phyloP scores from a whole-genome alignment of 2,329 filamentous ascomycete genomes.

The Pseudocercospora crystallina region DNA sequence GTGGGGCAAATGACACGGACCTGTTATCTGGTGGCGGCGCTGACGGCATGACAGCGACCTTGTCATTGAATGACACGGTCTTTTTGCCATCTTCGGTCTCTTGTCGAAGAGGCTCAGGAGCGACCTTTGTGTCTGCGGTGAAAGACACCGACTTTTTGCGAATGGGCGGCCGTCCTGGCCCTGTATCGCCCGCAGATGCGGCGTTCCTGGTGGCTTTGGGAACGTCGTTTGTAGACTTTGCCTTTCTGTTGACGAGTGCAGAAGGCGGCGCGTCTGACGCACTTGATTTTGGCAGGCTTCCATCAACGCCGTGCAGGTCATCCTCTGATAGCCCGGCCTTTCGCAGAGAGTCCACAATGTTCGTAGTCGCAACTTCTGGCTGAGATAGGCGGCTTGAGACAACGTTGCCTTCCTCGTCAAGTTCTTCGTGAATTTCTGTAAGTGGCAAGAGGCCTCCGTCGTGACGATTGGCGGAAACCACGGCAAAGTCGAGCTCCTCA shows the following conservation, averaged over 20 bases:
- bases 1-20: constrained; percentile 34
- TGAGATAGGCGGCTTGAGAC: constrained; percentile 54
- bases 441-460: constrained; percentile 66
- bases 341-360: constrained; percentile 69
- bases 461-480: constrained; percentile 33
- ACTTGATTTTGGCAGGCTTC: neutral
- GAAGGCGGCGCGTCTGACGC: constrained; percentile 6
- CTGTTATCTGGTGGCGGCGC: constrained; percentile 34
- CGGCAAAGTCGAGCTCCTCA: constrained; percentile 52
- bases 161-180: constrained; percentile 21
- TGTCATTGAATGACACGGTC: constrained; percentile 36
- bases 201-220: constrained; percentile 5
- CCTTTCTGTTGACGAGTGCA: constrained; percentile 18
- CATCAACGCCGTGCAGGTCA: constrained; percentile 22
- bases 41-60: constrained; percentile 36
- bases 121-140: constrained; percentile 58
- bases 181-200: neutral
- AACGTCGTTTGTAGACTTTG: neutral
- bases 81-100: constrained; percentile 36
- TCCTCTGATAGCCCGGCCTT: constrained; percentile 66
- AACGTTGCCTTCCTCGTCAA: constrained; percentile 88
- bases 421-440: constrained; percentile 86
- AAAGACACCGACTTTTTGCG: constrained; percentile 63
- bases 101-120: constrained; percentile 35
- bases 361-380: constrained; percentile 66